Percentiles rank a stretch among this genome's conserved stretches.
Evolutionary conservation across 192 early-diverging fungal genomes (phyloP).

Genomic region (Anaeromyces robustus): DNA sequence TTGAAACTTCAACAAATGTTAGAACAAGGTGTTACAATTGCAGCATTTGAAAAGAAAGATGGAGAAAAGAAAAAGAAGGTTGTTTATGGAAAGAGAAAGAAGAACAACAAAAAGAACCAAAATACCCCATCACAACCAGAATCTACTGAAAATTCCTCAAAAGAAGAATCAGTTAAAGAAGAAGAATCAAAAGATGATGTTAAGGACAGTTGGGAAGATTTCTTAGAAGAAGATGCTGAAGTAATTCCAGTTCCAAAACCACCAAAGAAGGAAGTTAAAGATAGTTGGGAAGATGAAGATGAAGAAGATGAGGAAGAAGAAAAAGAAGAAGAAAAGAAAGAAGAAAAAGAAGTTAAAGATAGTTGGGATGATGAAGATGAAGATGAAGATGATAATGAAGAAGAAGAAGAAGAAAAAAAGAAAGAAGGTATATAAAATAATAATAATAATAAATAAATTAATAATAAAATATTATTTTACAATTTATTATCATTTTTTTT

Average conservation of each 20-base stretch:
- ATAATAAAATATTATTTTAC: too few species aligned
- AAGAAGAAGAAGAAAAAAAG: conserved; percentile 12
- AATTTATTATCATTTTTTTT: too few species aligned
- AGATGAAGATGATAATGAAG: conserved; percentile 12
- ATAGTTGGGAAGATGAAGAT: conserved; percentile 4
- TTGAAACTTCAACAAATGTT: conserved; percentile 5
- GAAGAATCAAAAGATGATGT: conserved; percentile 20
- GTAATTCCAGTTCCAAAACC: not conserved
- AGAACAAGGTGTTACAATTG: conserved; percentile 1
- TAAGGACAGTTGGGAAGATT: conserved; percentile 36
- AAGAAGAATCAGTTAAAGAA: conserved; percentile 12
- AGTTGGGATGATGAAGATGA: conserved; percentile 17
- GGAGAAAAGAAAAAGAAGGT: conserved; percentile 44
- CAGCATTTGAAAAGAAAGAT: conserved; percentile 1
- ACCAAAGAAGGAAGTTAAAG: conserved; percentile 7
- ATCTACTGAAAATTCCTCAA: conserved; percentile 1
- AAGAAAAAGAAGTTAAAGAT: conserved; percentile 8
- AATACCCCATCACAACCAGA: conserved; percentile 2
- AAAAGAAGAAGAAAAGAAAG: conserved; percentile 8
- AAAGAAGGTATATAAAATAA: too few species aligned
- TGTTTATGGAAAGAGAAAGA: conserved; percentile 65
- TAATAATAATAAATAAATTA: too few species aligned
- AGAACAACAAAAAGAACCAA: conserved; percentile 17
- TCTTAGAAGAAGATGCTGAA: conserved; percentile 17
- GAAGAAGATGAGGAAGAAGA: conserved; percentile 14